Conservation (phyloP, 257 asterid species). For the Solanum neorickii region DNA sequence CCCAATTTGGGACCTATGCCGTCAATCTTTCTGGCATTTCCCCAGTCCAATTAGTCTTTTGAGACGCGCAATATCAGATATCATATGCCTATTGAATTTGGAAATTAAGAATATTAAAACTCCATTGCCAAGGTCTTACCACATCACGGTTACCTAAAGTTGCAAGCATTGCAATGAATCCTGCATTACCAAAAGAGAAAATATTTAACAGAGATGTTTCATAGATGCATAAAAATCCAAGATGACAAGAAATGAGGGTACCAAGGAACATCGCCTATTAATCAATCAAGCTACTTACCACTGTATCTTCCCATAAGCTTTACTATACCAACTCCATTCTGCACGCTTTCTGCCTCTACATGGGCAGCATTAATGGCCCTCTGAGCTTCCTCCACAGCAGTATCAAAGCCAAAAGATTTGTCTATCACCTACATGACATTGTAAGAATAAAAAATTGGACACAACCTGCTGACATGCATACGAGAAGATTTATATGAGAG, state of each 20-base stretch:
- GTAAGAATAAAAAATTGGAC: neutral
- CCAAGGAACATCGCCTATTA: neutral
- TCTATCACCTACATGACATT: conserved; percentile 57
- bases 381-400: conserved; percentile 98
- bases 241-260: neutral
- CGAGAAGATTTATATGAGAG: neutral
- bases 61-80: neutral
- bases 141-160: conserved; percentile 93
- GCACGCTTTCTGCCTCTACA: conserved; percentile 87
- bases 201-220: neutral
- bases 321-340: conserved; percentile 90
- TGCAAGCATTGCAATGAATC: conserved; percentile 94
- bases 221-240: neutral
- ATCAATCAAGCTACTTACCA: conserved; percentile 31
- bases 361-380: conserved; percentile 97
- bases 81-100: neutral
- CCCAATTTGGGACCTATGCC: neutral
- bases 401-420: conserved; percentile 96
- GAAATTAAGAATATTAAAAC: neutral
- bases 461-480: neutral
- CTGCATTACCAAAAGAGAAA: conserved; percentile 23
- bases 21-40: neutral
- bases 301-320: conserved; percentile 97
- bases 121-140: conserved; percentile 31
- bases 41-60: neutral